Evolutionary conservation across 2,329 filamentous ascomycete genomes (phyloP).

Genomic region (Elsinoe fawcettii): DNA sequence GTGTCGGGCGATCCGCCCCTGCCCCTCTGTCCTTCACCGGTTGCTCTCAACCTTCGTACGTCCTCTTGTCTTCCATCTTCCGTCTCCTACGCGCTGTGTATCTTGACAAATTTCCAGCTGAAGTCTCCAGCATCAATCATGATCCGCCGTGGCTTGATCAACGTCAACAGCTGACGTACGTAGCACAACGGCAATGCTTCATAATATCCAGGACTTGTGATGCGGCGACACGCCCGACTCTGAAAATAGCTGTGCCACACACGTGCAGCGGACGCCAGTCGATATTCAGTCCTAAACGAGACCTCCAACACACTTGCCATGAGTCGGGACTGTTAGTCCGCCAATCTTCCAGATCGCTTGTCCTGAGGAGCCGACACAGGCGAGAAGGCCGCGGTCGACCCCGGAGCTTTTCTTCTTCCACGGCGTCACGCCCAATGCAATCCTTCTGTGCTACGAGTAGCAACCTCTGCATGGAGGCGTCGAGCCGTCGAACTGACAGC

Average conservation of each 20-base stretch:
- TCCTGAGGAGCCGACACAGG: not conserved
- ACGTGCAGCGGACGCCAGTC: conserved; percentile 9
- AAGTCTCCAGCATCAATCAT: not conserved
- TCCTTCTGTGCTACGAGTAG: not conserved
- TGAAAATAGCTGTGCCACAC: conserved; percentile 10
- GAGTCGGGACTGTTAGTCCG: not conserved
- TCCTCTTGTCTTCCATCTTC: not conserved
- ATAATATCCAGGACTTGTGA: not conserved
- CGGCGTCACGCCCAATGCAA: not conserved
- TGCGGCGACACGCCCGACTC: conserved; percentile 6
- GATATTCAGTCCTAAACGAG: not conserved
- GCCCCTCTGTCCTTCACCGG: conserved; percentile 12
- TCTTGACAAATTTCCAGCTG: not conserved
- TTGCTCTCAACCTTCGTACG: not conserved
- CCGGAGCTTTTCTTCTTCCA: not conserved
- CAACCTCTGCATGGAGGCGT: not conserved
- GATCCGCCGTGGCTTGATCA: conserved; percentile 3
- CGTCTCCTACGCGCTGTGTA: not conserved
- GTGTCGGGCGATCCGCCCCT: not conserved
- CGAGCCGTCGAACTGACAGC: not conserved
- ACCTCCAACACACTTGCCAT: not conserved
- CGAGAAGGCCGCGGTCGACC: not conserved
- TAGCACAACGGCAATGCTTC: conserved; percentile 2
- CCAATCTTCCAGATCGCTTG: not conserved
- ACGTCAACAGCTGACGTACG: not conserved